Base-by-base conservation (phyloP, 352 stramenopile species). In the Globisporangium nodosum region DNA sequence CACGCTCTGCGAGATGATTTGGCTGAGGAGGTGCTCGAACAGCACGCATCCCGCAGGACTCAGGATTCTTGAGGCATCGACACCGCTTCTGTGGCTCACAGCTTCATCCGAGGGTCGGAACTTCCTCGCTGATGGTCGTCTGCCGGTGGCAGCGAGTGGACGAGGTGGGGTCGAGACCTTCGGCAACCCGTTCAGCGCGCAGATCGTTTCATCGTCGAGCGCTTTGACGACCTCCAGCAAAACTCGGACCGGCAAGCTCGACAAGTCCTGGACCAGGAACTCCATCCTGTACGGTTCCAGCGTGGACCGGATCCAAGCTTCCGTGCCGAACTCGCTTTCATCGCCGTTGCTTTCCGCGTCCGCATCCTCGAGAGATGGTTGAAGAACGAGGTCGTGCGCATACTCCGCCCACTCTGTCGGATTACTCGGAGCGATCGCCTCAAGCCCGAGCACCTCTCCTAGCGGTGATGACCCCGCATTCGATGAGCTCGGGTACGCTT, bases 221-320 rank as follows among this genome's bases (percentile, higher is more conserved):
- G 76, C 78, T 58, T 78, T 53, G 1, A 89, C 67, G 16, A 87
- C 56, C 65, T 88, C 73, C 46, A 63, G 58, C 16, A 89, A 39
- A 3, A 70, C 66, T 7, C 68, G 60, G 31, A 65, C 69, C 18
- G 83, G 77, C 51, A 90, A 62, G 16, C 49, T 76, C 15, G 73
- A 72, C 16, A 90, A 45, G 39, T 89, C 77, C 46, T 88, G 58
- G 45, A 92, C 61, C 31, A 92, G 49, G 47, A 72, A 74, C 33
- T 88, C 83, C 2, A 92, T 55, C 46, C 76, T 74, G 39, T 88
- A 92, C 16, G 83, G 78, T 58, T 82, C 68, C n/a, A 92, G 55
- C 11, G 72, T 87, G 11, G 69, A 61, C 47, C 62, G 71, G 47
- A 92, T 85, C 82, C 82, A 92, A 13, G 68, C 56, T 20, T 74